Evolutionary conservation across 371 early-diverging fungal genomes (phyloP).

Genomic region (Blakeslea trispora): DNA sequence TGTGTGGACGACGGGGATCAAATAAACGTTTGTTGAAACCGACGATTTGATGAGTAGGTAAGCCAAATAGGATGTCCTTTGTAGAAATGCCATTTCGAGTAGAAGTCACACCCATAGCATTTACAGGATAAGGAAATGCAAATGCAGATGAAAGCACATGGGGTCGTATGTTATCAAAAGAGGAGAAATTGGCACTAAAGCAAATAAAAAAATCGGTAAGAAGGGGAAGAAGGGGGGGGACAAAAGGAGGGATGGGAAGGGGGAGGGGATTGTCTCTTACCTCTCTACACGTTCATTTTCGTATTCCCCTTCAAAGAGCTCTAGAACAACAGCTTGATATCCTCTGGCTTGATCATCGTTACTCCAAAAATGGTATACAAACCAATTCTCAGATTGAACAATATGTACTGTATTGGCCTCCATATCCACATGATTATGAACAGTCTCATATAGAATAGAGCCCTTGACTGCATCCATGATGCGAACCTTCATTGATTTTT

Average conservation of each 20-base stretch:
- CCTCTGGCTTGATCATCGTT: slow-evolving; percentile 58
- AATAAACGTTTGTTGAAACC: slow-evolving; percentile 78
- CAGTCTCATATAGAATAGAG: slow-evolving; percentile 68
- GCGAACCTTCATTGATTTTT: slow-evolving; percentile 57
- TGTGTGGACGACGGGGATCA: slow-evolving; percentile 83
- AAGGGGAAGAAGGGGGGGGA: neutral
- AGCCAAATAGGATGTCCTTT: slow-evolving; percentile 81
- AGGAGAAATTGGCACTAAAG: slow-evolving; percentile 68
- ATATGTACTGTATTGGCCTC: slow-evolving; percentile 59
- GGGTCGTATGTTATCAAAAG: slow-evolving; percentile 70
- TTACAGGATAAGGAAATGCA: slow-evolving; percentile 69
- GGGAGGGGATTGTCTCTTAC: slow-evolving; percentile 32
- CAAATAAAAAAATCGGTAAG: neutral
- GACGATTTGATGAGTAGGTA: slow-evolving; percentile 69
- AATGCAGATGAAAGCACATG: slow-evolving; percentile 75
- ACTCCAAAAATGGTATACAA: slow-evolving; percentile 90
- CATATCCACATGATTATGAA: slow-evolving; percentile 68
- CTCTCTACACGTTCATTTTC: slow-evolving; percentile 75
- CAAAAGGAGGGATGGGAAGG: neutral
- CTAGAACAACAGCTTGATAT: slow-evolving; percentile 72
- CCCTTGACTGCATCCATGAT: slow-evolving; percentile 90
- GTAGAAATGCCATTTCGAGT: slow-evolving; percentile 87
- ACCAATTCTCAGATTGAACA: slow-evolving; percentile 82
- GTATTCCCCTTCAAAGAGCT: slow-evolving; percentile 81
- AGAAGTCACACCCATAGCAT: slow-evolving; percentile 79